Conservation (phyloP, 345 rosid genomes). For the Physaria fendleri region DNA sequence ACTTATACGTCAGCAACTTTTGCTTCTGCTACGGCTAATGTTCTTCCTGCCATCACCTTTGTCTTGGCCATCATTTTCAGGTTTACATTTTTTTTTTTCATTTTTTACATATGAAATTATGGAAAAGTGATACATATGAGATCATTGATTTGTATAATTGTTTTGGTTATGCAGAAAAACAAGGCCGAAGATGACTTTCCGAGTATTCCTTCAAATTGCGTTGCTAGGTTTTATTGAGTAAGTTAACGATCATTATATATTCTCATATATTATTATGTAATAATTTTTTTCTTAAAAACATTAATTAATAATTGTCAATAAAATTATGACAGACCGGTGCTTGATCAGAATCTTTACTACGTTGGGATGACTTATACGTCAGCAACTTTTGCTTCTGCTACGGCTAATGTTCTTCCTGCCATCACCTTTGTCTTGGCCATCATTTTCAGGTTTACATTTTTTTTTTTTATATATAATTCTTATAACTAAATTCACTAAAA, state of each 20-base stretch:
- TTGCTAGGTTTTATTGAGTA: conserved; percentile 85
- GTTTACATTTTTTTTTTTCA: conserved; percentile 23
- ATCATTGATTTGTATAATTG: too few relatives aligned
- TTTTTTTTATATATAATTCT: too few relatives aligned
- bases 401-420: conserved; percentile 67
- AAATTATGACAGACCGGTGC: conserved; percentile 75
- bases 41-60: conserved; percentile 80
- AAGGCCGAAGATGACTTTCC: conserved; percentile 81
- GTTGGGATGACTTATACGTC: conserved; percentile 86
- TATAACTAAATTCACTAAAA: too few relatives aligned
- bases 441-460: conserved; percentile 51
- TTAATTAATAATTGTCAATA: background rate
- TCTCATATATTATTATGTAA: too few relatives aligned
- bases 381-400: conserved; percentile 82
- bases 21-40: conserved; percentile 61
- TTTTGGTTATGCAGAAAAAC: conserved; percentile 49
- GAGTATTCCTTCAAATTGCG: conserved; percentile 61
- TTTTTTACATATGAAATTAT: too few relatives aligned
- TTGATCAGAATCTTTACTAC: conserved; percentile 81
- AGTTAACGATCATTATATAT: conserved; percentile 6
- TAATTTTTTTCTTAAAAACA: background rate
- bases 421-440: conserved; percentile 76
- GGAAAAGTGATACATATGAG: too few relatives aligned
- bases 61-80: conserved; percentile 78
- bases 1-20: conserved; percentile 87